These are phyloP conservation scores for Urochloa ruziziensis DNA, from an alignment of 176 grass and related monocot species.

Conservation along the genomic window DNA sequence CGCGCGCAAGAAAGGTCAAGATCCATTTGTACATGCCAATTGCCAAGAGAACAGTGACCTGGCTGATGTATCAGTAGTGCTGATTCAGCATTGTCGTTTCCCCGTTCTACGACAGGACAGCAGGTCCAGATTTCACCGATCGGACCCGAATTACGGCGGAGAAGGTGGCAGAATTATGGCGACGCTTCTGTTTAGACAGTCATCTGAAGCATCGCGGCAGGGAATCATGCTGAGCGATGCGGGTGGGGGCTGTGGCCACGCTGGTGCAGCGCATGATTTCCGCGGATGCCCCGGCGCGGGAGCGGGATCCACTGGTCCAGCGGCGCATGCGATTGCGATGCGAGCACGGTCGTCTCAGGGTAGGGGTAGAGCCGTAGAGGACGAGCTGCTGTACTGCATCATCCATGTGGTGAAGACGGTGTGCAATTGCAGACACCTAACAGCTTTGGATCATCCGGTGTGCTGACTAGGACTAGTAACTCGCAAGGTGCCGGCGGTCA, in stretches of 20 bases:
- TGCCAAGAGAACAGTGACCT: background rate
- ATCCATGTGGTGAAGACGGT: background rate
- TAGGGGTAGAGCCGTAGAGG: background rate
- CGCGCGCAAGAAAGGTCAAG: background rate
- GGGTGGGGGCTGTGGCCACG: background rate
- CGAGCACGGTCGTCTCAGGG: background rate
- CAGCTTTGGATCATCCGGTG: background rate
- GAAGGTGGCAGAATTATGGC: slow-evolving; percentile 32
- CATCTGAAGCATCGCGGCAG: background rate
- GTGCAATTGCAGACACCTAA: background rate
- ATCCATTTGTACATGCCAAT: background rate
- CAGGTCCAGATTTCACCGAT: background rate
- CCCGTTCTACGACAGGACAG: background rate
- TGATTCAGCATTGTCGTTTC: background rate
- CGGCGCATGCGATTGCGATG: background rate
- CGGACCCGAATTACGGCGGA: background rate
- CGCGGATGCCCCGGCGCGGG: background rate
- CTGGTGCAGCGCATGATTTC: background rate
- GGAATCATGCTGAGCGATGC: background rate
- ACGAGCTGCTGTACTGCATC: background rate
- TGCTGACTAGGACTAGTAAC: background rate
- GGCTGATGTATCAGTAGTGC: background rate
- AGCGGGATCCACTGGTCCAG: slow-evolving; percentile 15
- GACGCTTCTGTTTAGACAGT: background rate
- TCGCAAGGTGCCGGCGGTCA: background rate